phyloP scores from a whole-genome alignment of 2,329 filamentous ascomycete genomes.

The Sarocladium kiliense region DNA sequence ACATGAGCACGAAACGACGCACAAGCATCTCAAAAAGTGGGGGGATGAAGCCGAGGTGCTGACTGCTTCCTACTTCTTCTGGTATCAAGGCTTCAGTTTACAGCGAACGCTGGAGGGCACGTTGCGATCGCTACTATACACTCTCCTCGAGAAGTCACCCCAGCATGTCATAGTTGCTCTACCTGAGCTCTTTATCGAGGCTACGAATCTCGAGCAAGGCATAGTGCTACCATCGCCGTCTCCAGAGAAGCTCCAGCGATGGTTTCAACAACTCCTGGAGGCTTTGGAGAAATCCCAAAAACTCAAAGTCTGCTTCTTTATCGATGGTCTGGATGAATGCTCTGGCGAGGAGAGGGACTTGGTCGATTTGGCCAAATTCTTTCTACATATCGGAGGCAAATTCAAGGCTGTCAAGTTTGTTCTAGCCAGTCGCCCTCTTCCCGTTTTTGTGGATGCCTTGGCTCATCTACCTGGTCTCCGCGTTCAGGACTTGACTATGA shows the following conservation, averaged over 20 bases:
- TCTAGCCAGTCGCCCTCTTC: conserved; percentile 24
- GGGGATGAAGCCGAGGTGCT: conserved; percentile 15
- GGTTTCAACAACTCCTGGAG: not conserved
- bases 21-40: conserved; percentile 21
- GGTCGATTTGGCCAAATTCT: not conserved
- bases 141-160: conserved; percentile 25
- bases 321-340: conserved; percentile 22
- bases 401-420: conserved; percentile 20
- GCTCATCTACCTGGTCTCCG: not conserved
- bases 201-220: not conserved
- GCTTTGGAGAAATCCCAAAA: not conserved
- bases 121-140: conserved; percentile 9
- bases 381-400: not conserved
- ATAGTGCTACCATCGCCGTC: not conserved
- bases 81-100: conserved; percentile 21
- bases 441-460: conserved; percentile 9
- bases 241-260: not conserved
- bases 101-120: conserved; percentile 31
- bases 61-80: conserved; percentile 29
- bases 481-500: not conserved
- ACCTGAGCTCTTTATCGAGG: not conserved
- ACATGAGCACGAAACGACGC: conserved; percentile 14
- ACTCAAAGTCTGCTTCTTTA: conserved; percentile 13
- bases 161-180: conserved; percentile 11
- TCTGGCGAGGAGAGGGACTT: conserved; percentile 8